Evolutionary conservation across 202 grass and related monocot genomes (phyloP), one percentile per base, ranked within the genome.

Genomic region (Carex sylvatica): DNA sequence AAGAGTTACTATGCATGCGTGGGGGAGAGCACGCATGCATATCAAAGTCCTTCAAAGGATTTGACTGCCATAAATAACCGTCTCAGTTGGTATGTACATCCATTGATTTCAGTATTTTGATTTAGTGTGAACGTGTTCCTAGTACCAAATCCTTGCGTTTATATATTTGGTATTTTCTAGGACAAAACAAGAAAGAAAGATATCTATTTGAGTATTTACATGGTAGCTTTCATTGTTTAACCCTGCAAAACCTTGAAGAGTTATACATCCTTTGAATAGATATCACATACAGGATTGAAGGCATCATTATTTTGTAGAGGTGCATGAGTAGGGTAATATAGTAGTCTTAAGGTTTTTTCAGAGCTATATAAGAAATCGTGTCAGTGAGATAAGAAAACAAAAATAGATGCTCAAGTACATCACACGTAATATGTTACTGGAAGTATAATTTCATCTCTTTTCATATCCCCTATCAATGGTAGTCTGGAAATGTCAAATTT

Each of bases 1-100:
- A 98, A 98, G 89, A 98, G 96, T 84, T 98, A 93, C 20, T 98
- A 95, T 66, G 96, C 96, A 3, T 98, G 92, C 20, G 92, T 98
- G 24, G 96, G 96, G 0, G 92, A 98, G 91, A 98, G 96, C 31
- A 98, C 92, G n/a, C 93, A 98, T 16, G 96, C 91, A 20, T 98
- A 84, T 42, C 96, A 95, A 83, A 98, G 96, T 87, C 96, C 96
- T 58, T 98, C 96, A 13, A 98, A 98, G 81, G 92, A 98, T 55
- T 80, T 98, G 60, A 95, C 87, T 42, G 96, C 86, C 19, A 98
- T 98, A 55, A 98, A 98, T 62, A 95, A 91, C 70, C 92, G 88
- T 33, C 81, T 98, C 47, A 98, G 91, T 82, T 90, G 96, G 92
- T 98, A 90, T 18, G 33, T 63, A 4, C 5, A 20, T 22, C 68